Evolutionary conservation across 2,329 filamentous ascomycete genomes (phyloP).

Genomic region (Daldinia sp.): DNA sequence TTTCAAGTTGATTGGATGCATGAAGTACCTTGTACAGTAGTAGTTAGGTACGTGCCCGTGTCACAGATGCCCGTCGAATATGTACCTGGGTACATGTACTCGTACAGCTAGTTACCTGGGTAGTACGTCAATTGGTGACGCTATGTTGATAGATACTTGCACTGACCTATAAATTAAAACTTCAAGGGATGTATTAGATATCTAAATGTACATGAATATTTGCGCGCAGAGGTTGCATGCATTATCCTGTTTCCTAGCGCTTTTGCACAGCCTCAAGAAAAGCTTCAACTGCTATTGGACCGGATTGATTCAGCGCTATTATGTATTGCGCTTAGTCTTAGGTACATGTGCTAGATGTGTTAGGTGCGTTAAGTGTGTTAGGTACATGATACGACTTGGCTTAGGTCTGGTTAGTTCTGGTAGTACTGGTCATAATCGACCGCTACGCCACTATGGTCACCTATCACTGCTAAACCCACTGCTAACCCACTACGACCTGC

Average conservation of each 20-base stretch:
- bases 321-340: not conserved
- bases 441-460: constrained; percentile 12
- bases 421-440: constrained; percentile 12
- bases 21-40: no score
- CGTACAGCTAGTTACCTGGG: not conserved
- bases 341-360: not conserved
- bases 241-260: constrained; percentile 38
- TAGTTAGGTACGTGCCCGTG: no score
- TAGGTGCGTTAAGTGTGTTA: not conserved
- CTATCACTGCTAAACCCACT: constrained; percentile 17
- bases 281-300: constrained; percentile 24
- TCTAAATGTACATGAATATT: constrained; percentile 3
- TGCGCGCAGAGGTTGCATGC: not conserved
- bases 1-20: not conserved
- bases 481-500: no score
- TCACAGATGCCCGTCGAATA: not conserved
- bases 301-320: constrained; percentile 25
- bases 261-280: constrained; percentile 39
- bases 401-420: not conserved
- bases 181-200: not conserved
- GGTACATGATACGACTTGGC: not conserved
- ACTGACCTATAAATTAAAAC: no score
- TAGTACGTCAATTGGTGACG: not conserved
- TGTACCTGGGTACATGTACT: not conserved
- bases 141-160: constrained; percentile 8